phyloP scores from a whole-genome alignment of 2,329 filamentous ascomycete species.

The Penicillium griseofulvum region DNA sequence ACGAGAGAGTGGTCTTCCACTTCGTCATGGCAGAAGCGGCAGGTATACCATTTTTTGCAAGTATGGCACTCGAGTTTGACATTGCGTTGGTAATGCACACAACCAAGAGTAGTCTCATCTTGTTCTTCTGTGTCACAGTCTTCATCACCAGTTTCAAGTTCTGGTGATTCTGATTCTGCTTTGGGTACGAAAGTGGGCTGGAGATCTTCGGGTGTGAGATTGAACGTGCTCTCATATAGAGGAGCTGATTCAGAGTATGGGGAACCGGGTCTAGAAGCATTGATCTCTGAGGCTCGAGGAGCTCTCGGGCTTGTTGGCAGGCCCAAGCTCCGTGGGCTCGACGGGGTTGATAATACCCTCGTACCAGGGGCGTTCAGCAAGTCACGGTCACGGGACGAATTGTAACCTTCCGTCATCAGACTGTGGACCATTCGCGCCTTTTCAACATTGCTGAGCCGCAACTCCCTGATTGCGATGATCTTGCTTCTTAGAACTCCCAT shows the following conservation, averaged over 20 bases:
- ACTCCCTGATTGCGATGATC: slow-evolving; percentile 67
- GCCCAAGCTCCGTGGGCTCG: slow-evolving; percentile 26
- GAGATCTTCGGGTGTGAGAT: slow-evolving; percentile 56
- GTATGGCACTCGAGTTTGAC: slow-evolving; percentile 92
- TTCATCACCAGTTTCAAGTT: slow-evolving; percentile 32
- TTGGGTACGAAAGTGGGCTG: slow-evolving; percentile 64
- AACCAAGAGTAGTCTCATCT: slow-evolving; percentile 64
- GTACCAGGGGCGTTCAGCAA: slow-evolving; percentile 4
- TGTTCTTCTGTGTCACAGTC: slow-evolving; percentile 48
- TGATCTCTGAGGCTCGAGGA: slow-evolving; percentile 25
- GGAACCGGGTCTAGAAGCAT: slow-evolving; percentile 28
- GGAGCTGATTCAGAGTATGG: slow-evolving; percentile 27
- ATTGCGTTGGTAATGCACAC: slow-evolving; percentile 89
- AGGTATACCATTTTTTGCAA: slow-evolving; percentile 90
- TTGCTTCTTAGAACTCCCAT: slow-evolving; percentile 66
- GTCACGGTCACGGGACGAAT: slow-evolving; percentile 41
- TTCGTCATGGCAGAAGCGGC: slow-evolving; percentile 88
- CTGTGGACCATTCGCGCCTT: slow-evolving; percentile 72
- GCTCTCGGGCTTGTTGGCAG: slow-evolving; percentile 32
- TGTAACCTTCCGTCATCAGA: slow-evolving; percentile 68
- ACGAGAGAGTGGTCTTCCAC: slow-evolving; percentile 75
- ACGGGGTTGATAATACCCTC: slow-evolving; percentile 21
- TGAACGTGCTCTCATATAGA: slow-evolving; percentile 36
- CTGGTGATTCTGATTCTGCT: slow-evolving; percentile 27
- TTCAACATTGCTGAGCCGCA: slow-evolving; percentile 57